Base-by-base conservation (phyloP, 495 filamentous ascomycete genomes). In the Xylaria intraflava region DNA sequence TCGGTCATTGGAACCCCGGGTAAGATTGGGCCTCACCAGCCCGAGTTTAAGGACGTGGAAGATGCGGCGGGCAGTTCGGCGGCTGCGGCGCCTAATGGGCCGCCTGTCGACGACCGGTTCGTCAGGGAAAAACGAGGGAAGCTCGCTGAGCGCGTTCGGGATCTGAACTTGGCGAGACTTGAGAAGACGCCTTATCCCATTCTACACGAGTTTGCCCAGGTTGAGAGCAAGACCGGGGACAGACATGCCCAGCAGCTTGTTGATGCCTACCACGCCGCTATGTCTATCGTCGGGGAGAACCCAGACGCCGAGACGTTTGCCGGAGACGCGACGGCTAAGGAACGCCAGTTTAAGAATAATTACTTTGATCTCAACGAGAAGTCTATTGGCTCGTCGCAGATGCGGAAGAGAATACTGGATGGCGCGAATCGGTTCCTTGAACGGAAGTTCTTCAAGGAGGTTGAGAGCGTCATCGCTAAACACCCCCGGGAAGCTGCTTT, bases 401-500 rank as follows among this genome's bases (percentile, higher is more conserved):
- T 93, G 54, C 82, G 85, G 56, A 89, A 86, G 64, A 74, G 74
- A 30, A 91, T 95, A 36, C 71, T 95, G 17, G 77, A 84, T 53
- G 90, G 90, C 3, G 90, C 88, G 27, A 83, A 85, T 55, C 65
- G 65, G 20, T 92, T 82, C 65, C 70, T 96, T 30, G 91, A 96
- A 64, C 83, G 78, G 54, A 73, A 79, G 57, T 81, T 93, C 66
- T 88, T 83, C 59, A 70, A 75, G 39, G 80, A 89, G 51, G 73
- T 96, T 35, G 86, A 95, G 57, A 71, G 64, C n/a, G 68, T 84
- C 19, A 85, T 97, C 51, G 70, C 79, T 26, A 92, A 87, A 64
- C 87, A 92, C 62, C 90, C 91, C 4, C 79, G 84, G 44, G 90
- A 96, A 65, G 94, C 93, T 9, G 89, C 88, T 62, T 72, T 96